These are phyloP conservation scores for Tricladium varicosporioides DNA, from an alignment of 2,329 filamentous ascomycete species.

Conservation along the genomic window DNA sequence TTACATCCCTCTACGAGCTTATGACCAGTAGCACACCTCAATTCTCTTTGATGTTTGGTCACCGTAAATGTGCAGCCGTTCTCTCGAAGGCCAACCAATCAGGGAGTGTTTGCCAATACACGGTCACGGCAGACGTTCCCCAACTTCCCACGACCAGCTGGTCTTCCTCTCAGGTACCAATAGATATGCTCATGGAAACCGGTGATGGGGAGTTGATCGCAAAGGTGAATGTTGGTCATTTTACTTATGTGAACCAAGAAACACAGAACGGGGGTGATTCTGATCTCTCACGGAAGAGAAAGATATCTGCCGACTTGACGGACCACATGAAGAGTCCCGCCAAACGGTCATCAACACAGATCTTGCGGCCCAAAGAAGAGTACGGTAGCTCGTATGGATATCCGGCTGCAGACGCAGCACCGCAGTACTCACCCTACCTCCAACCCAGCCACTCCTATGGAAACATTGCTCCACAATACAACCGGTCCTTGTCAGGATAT, in stretches of 20 bases:
- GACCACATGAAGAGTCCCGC: conserved; percentile 44
- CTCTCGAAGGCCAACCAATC: conserved; percentile 61
- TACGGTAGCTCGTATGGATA: conserved; percentile 54
- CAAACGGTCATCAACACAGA: conserved; percentile 46
- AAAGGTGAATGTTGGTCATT: conserved; percentile 56
- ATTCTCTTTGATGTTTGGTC: conserved; percentile 74
- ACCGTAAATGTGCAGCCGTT: conserved; percentile 67
- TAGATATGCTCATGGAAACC: conserved; percentile 59
- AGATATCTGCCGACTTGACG: conserved; percentile 50
- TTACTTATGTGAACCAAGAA: conserved; percentile 54
- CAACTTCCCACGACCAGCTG: conserved; percentile 56
- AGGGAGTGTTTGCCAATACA: conserved; percentile 64
- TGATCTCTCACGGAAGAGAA: conserved; percentile 51
- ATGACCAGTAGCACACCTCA: conserved; percentile 54
- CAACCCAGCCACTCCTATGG: conserved; percentile 47
- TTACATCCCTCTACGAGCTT: conserved; percentile 74
- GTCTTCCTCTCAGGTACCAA: conserved; percentile 52
- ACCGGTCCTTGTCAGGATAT: conserved; percentile 36
- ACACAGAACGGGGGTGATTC: conserved; percentile 35
- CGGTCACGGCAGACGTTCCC: conserved; percentile 70
- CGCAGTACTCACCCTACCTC: conserved; percentile 47
- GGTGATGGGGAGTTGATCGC: conserved; percentile 49
- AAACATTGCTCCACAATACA: conserved; percentile 35
- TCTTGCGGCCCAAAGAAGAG: conserved; percentile 46
- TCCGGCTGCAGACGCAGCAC: conserved; percentile 45